Evolutionary conservation across 1,284 basidiomycete genomes (phyloP).

Genomic region (Cutaneotrichosporon spelunceum): DNA sequence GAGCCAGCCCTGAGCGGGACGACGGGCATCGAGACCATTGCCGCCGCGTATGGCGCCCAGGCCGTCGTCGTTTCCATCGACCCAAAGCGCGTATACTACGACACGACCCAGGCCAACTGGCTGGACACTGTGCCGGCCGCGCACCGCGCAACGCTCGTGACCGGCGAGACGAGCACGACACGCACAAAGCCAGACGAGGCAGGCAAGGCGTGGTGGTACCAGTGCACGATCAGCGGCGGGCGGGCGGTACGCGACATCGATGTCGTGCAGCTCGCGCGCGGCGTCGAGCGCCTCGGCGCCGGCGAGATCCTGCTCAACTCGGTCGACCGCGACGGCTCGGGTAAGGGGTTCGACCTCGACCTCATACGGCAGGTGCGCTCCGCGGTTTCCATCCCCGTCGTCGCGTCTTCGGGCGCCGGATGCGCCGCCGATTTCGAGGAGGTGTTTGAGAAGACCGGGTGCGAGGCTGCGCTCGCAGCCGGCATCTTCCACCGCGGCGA

Average conservation of each 20-base stretch:
- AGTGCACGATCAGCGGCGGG: constrained; percentile 93
- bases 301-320: constrained; percentile 95
- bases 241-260: constrained; percentile 85
- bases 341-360: constrained; percentile 86
- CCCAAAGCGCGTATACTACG: constrained; percentile 83
- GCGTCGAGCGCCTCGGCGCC: constrained; percentile 84
- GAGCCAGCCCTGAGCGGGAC: constrained; percentile 52
- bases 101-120: constrained; percentile 60
- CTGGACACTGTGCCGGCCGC: constrained; percentile 61
- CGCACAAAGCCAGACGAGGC: constrained; percentile 58
- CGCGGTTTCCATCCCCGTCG: constrained; percentile 82
- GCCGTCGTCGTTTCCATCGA: constrained; percentile 98
- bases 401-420: constrained; percentile 93
- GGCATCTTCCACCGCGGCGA: constrained; percentile 95
- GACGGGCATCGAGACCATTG: constrained; percentile 92
- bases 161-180: constrained; percentile 55
- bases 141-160: constrained; percentile 42
- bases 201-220: constrained; percentile 94
- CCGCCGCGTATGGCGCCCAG: constrained; percentile 85
- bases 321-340: constrained; percentile 94
- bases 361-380: constrained; percentile 72
- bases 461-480: constrained; percentile 91
- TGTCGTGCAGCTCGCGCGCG: constrained; percentile 83
- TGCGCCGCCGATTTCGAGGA: constrained; percentile 75
- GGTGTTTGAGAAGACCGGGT: constrained; percentile 73